phyloP scores from a whole-genome alignment of 495 filamentous ascomycete species.

The Stereocaulon alpinum region DNA sequence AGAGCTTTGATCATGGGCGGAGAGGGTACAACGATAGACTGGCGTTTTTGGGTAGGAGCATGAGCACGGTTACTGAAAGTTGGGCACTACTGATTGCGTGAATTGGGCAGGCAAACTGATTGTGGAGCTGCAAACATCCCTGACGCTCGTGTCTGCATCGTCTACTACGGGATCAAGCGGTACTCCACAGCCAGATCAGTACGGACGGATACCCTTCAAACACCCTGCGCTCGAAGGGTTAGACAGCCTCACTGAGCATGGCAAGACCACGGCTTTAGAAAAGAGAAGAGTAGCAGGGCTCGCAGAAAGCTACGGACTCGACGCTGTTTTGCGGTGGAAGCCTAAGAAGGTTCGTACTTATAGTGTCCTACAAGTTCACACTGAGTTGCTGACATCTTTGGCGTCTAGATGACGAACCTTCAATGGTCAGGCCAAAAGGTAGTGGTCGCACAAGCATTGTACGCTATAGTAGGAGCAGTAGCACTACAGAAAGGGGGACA shows the following conservation, averaged over 20 bases:
- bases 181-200: conserved; percentile 30
- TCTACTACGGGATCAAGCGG: conserved; percentile 14
- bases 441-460: conserved; percentile 65
- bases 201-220: conserved; percentile 53
- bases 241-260: conserved; percentile 49
- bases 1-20: conserved; percentile 93
- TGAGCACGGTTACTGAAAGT: too few species aligned
- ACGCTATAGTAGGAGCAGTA: conserved; percentile 78
- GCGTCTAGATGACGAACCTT: conserved; percentile 57
- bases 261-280: conserved; percentile 43
- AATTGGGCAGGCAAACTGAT: conserved; percentile 60
- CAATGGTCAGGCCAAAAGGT: conserved; percentile 56
- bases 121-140: conserved; percentile 63
- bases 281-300: conserved; percentile 51
- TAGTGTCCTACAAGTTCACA: neutral
- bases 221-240: conserved; percentile 66
- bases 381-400: neutral
- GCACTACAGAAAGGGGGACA: conserved; percentile 75
- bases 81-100: neutral
- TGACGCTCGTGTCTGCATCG: conserved; percentile 51
- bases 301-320: conserved; percentile 57
- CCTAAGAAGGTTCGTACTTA: conserved; percentile 37
- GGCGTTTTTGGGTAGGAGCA: conserved; percentile 64
- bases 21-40: conserved; percentile 91
- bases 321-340: conserved; percentile 73